Evolutionary conservation across 2,329 filamentous ascomycete genomes (phyloP), one percentile per base, ranked within the genome.

Genomic region (Xylariaceae sp.): DNA sequence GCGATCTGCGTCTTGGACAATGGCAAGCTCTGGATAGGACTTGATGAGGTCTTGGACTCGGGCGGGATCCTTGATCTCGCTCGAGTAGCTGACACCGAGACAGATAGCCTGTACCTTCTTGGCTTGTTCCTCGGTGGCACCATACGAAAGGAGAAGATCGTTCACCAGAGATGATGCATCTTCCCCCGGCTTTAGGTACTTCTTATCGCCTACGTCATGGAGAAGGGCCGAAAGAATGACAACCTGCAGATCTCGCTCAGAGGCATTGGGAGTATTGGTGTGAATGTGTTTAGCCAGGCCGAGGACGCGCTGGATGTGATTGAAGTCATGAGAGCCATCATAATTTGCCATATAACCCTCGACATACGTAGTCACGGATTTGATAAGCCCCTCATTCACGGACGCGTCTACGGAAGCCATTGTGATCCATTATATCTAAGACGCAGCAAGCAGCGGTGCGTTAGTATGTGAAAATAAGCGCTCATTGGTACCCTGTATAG

Each of bases 1-100:
- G 6, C 92, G 81, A 75, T 97, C 93, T 3, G 92, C 92, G 71
- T 97, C 93, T 73, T 97, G 92, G 26, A 97, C 91, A 41, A 96
- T 83, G 0, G 84, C 92, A 27, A 94, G 76, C 70, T 94, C 91
- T 1, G 90, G 90, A 68, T 89, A 77, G 24, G 73, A 67, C 5
- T 68, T 69, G n/a, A 95, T 76, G n/a, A 92, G 76, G 1, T 74
- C 71, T n/a, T 71, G 72, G 7, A 91, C 85, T 10, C 74, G 72
- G 5, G 72, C 73, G 1, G 87, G 86, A 65, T 92, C 78, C 63
- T 81, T 82, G 42, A 83, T 76, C 72, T 97, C 92, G 60, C 81
- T 80, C 3, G 83, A 86, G 75, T 91, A 96, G 58, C 88, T 91
- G 15, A 97, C 90, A 48, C 88, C 83, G 7, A 84, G 80, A 60